Conservation (phyloP, 2,329 filamentous ascomycete species). For the Rosellinia necatrix region DNA sequence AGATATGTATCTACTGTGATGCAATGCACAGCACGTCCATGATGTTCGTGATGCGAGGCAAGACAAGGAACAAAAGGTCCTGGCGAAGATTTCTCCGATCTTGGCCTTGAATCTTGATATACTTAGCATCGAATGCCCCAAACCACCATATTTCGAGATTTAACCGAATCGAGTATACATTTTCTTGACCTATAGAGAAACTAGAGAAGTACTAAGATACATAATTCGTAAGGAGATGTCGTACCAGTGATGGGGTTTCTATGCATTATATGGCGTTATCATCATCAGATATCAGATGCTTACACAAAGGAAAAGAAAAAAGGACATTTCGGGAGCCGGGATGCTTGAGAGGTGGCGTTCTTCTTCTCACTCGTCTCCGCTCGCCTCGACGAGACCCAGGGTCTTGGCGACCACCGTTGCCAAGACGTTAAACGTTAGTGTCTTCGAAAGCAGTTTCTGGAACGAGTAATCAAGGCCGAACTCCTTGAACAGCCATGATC, state of each 20-base stretch:
- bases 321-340: background rate
- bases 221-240: background rate
- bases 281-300: conserved; percentile 24
- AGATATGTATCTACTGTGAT: background rate
- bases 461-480: conserved; percentile 45
- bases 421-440: conserved; percentile 34
- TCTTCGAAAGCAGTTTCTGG: conserved; percentile 42
- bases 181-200: too few relatives aligned
- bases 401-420: conserved; percentile 21
- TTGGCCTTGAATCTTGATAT: background rate
- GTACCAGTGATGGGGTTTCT: background rate
- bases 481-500: conserved; percentile 45
- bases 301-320: too few relatives aligned
- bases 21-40: too few relatives aligned
- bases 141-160: too few relatives aligned
- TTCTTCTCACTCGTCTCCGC: background rate
- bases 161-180: background rate
- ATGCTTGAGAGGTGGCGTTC: background rate
- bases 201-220: too few relatives aligned
- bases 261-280: conserved; percentile 6
- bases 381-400: conserved; percentile 6
- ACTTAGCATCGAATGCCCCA: too few relatives aligned
- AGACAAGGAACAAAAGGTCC: conserved; percentile 6
- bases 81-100: background rate
- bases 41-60: background rate